These are phyloP conservation scores for Rhododendron simsii DNA, from an alignment of 148 eudicot genomes.

Conservation along the genomic window DNA sequence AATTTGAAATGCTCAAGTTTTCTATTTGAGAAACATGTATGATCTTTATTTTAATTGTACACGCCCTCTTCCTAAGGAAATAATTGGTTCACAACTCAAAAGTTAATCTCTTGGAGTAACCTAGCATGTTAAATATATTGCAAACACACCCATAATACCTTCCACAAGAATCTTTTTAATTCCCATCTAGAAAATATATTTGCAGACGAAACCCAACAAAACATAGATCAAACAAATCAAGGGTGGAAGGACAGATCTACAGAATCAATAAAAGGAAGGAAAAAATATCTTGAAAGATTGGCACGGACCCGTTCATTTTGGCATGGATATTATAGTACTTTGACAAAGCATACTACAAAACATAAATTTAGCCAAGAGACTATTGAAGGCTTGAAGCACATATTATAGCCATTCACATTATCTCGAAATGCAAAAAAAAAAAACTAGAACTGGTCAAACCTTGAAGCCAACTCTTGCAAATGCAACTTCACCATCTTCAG, in stretches of 20 bases:
- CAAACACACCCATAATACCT: background rate
- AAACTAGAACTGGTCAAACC: constrained; percentile 28
- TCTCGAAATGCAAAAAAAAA: no score
- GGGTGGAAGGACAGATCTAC: background rate
- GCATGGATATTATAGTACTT: background rate
- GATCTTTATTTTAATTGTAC: background rate
- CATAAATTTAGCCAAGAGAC: no score
- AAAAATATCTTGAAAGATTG: background rate
- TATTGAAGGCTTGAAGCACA: no score
- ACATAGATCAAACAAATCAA: background rate
- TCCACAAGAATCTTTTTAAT: background rate
- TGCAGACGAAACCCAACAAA: background rate
- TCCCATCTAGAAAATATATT: background rate
- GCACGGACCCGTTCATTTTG: background rate
- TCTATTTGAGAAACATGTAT: background rate
- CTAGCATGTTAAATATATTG: background rate
- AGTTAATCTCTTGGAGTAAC: background rate
- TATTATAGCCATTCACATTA: no score
- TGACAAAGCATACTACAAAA: background rate
- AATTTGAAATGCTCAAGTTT: background rate
- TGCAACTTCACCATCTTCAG: constrained; percentile 67
- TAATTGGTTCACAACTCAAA: background rate
- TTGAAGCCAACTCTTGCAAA: constrained; percentile 71
- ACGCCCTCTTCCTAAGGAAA: background rate
- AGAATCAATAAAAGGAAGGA: background rate